A percentile compares a stretch with the other conserved stretches of the same genome.
phyloP scores from a whole-genome alignment of 805 yeast species.

The Clavispora fructus region DNA sequence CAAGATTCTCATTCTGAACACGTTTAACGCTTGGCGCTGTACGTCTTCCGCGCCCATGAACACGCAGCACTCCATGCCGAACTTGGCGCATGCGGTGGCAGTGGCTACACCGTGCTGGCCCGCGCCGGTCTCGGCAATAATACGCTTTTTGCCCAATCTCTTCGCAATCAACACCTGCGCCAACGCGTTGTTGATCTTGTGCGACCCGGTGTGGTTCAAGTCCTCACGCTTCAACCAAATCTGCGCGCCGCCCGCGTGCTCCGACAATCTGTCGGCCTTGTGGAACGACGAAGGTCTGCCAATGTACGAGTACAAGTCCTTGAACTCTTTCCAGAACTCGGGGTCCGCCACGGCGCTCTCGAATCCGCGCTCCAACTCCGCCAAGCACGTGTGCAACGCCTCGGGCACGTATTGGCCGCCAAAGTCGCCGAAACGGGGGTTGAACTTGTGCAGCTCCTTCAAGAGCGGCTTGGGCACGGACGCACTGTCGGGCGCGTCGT shows the following conservation, averaged over 20 bases:
- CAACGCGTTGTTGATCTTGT: constrained; percentile 78
- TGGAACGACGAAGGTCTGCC: constrained; percentile 96
- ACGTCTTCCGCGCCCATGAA: constrained; percentile 99
- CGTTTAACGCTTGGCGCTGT: constrained; percentile 96
- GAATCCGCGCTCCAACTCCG: constrained; percentile 84
- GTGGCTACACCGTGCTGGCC: constrained; percentile 94
- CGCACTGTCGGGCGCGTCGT: constrained; percentile 8
- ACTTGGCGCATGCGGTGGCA: constrained; percentile 88
- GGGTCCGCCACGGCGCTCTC: constrained; percentile 87
- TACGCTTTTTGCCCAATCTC: constrained; percentile 68
- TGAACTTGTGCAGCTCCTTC: constrained; percentile 59
- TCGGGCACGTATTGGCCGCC: constrained; percentile 99
- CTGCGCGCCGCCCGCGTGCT: constrained; percentile 83
- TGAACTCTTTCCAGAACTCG: constrained; percentile 88
- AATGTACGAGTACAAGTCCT: constrained; percentile 78
- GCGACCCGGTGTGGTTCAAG: constrained; percentile 84
- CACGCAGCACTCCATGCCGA: constrained; percentile 89
- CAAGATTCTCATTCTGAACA: constrained; percentile 91
- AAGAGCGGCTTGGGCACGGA: constrained; percentile 35
- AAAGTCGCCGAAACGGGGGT: constrained; percentile 84
- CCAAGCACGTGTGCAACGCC: constrained; percentile 84
- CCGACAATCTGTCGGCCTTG: constrained; percentile 83
- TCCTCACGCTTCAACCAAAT: constrained; percentile 99
- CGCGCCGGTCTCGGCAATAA: constrained; percentile 90
- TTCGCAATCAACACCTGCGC: constrained; percentile 78